Percentiles rank a stretch among this genome's conserved stretches.
These are phyloP conservation scores for Colletotrichum spinosum DNA, from an alignment of 2,329 filamentous ascomycete genomes.

Conservation along the genomic window DNA sequence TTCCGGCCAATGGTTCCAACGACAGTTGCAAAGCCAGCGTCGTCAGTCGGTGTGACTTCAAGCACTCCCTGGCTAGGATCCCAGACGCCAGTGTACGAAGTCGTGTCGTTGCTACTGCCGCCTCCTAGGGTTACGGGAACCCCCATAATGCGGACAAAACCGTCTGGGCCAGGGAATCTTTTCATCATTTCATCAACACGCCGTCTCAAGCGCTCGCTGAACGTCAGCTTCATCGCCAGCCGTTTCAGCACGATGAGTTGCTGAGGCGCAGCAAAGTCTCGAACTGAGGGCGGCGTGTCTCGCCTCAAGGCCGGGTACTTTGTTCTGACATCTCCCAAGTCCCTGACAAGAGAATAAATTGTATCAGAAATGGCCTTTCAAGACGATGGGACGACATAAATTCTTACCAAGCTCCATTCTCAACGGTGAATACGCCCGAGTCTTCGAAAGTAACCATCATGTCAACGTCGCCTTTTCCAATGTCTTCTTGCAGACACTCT, in stretches of 20 bases:
- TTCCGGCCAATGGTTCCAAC: constrained; percentile 3
- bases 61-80: background rate
- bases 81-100: constrained; percentile 4
- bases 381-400: background rate
- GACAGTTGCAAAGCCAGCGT: constrained; percentile 15
- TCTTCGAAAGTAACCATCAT: background rate
- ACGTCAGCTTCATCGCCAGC: background rate
- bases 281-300: too few species aligned
- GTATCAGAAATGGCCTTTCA: background rate
- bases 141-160: background rate
- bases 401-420: constrained; percentile 3
- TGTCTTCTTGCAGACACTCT: background rate
- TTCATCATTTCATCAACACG: background rate
- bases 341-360: background rate
- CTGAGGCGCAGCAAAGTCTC: too few species aligned
- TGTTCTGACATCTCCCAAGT: too few species aligned
- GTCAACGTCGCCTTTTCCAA: background rate
- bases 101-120: background rate
- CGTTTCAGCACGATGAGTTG: too few species aligned
- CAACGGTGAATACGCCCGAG: background rate
- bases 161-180: background rate
- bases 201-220: background rate
- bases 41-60: background rate
- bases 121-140: background rate
- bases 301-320: too few species aligned